Evolutionary conservation across 2,329 filamentous ascomycete genomes (phyloP).

Genomic region (Exophiala phaeomuriformis): DNA sequence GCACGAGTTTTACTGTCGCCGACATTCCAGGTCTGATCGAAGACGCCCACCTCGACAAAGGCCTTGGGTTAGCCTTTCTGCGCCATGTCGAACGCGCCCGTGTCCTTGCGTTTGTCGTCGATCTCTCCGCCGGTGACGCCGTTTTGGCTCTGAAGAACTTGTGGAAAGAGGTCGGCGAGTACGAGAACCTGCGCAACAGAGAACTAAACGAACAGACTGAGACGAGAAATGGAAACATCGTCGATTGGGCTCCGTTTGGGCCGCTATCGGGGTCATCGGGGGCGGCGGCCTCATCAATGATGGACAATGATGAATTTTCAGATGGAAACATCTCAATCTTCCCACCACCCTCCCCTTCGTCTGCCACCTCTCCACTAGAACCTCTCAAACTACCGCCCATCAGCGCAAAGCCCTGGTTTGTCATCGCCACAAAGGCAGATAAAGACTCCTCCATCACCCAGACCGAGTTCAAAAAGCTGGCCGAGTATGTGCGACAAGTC

Average conservation of each 20-base stretch:
- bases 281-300: background rate
- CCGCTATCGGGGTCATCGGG: background rate
- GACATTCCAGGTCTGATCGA: conserved; percentile 93
- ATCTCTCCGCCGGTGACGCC: conserved; percentile 72
- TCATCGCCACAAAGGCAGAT: conserved; percentile 88
- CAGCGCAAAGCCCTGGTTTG: conserved; percentile 92
- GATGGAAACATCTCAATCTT: conserved; percentile 22
- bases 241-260: conserved; percentile 43
- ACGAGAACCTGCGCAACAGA: conserved; percentile 71
- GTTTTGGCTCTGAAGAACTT: conserved; percentile 70
- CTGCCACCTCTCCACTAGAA: conserved; percentile 31
- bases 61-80: conserved; percentile 83
- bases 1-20: conserved; percentile 83
- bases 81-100: conserved; percentile 90
- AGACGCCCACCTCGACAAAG: conserved; percentile 84
- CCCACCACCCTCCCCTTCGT: conserved; percentile 7
- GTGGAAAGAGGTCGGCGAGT: conserved; percentile 85
- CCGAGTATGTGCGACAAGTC: conserved; percentile 62
- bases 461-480: conserved; percentile 64
- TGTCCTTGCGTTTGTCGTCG: conserved; percentile 87
- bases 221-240: conserved; percentile 43
- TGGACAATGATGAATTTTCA: conserved; percentile 12
- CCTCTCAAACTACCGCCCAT: conserved; percentile 59
- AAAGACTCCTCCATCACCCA: conserved; percentile 59
- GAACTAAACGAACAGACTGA: conserved; percentile 59